phyloP scores from a whole-genome alignment of 1,139 yeast species.

The Diutina ranongensis region DNA sequence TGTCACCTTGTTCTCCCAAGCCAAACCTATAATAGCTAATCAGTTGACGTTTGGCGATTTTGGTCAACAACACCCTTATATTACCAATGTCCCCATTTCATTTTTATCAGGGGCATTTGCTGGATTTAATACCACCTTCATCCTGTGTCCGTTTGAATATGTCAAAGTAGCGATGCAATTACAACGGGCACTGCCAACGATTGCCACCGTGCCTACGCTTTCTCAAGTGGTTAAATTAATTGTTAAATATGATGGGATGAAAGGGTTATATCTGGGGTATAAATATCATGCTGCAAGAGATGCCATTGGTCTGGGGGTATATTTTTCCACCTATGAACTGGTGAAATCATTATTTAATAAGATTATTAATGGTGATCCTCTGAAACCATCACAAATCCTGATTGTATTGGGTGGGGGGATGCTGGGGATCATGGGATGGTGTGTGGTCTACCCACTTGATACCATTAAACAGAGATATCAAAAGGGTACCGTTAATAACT shows the following conservation, averaged over 20 bases:
- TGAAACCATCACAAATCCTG: conserved; percentile 22
- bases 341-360: conserved; percentile 38
- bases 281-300: conserved; percentile 59
- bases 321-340: conserved; percentile 67
- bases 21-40: conserved; percentile 29
- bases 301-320: conserved; percentile 58
- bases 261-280: conserved; percentile 65
- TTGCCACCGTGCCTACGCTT: conserved; percentile 15
- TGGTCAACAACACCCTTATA: conserved; percentile 21
- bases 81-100: conserved; percentile 54
- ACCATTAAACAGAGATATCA: conserved; percentile 68
- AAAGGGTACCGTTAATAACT: conserved; percentile 58
- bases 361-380: conserved; percentile 21
- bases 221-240: conserved; percentile 37
- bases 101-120: conserved; percentile 55
- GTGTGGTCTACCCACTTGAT: conserved; percentile 66
- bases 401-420: conserved; percentile 61
- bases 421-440: conserved; percentile 69
- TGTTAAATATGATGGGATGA: conserved; percentile 42
- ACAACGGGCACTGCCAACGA: not conserved
- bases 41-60: conserved; percentile 7
- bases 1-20: conserved; percentile 51
- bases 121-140: conserved; percentile 52
- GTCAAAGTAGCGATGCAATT: conserved; percentile 37
- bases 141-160: conserved; percentile 81